These are phyloP conservation scores for Juncus effusus DNA, from an alignment of 176 grass and related monocot genomes.

Conservation along the genomic window DNA sequence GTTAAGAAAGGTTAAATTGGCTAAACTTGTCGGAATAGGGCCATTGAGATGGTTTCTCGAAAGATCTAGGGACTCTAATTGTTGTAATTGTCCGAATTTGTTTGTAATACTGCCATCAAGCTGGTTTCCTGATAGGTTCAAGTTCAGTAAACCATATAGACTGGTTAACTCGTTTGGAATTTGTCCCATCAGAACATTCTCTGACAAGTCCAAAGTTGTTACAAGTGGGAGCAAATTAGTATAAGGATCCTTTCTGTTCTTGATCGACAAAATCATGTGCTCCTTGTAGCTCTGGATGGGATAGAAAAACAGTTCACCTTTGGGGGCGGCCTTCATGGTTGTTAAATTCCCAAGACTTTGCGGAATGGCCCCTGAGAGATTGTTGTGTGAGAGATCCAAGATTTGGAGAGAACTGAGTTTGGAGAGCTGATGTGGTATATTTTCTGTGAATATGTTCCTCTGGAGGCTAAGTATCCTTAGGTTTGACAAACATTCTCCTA, in stretches of 20 bases:
- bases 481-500: slow-evolving; percentile 11
- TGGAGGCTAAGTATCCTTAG: slow-evolving; percentile 22
- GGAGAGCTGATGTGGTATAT: slow-evolving; percentile 27
- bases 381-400: slow-evolving; percentile 37
- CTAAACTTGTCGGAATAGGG: slow-evolving; percentile 18
- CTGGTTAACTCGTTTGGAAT: slow-evolving; percentile 22
- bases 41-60: slow-evolving; percentile 27
- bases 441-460: slow-evolving; percentile 32
- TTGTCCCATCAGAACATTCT: slow-evolving; percentile 3
- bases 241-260: neutral
- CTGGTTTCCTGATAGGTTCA: slow-evolving; percentile 20
- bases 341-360: slow-evolving; percentile 3
- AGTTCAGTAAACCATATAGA: slow-evolving; percentile 20
- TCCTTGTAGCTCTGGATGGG: slow-evolving; percentile 9
- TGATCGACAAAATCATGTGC: slow-evolving; percentile 22
- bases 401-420: slow-evolving; percentile 29
- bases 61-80: slow-evolving; percentile 26
- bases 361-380: slow-evolving; percentile 33
- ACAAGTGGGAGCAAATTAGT: slow-evolving; percentile 9
- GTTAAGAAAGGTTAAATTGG: slow-evolving; percentile 24
- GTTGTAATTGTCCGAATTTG: slow-evolving; percentile 3
- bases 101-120: slow-evolving; percentile 17
- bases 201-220: slow-evolving; percentile 14
- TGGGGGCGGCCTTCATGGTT: slow-evolving; percentile 6
- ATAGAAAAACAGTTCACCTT: slow-evolving; percentile 6